These are phyloP conservation scores for Endogone sp. DNA, from an alignment of 192 early-diverging fungal genomes.

Conservation along the genomic window DNA sequence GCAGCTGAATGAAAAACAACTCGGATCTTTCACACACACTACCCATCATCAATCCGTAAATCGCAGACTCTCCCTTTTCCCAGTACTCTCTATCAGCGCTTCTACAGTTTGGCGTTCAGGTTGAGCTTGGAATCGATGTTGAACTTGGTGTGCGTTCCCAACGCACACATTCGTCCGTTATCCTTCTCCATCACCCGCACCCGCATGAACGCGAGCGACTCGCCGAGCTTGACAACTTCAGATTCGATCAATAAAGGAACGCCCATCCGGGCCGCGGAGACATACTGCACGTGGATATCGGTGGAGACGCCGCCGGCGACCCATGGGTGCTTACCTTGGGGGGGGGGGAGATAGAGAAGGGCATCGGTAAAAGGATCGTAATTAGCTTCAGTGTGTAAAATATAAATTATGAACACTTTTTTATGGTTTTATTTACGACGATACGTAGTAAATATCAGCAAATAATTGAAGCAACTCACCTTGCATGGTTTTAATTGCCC, in stretches of 20 bases:
- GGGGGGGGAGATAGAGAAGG: neutral
- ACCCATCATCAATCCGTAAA: no score
- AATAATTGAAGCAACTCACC: constrained; percentile 14
- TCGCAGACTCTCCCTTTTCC: no score
- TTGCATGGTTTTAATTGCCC: constrained; percentile 24
- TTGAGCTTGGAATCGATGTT: constrained; percentile 31
- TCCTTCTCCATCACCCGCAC: constrained; percentile 24
- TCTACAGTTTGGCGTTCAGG: constrained; percentile 21
- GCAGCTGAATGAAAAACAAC: no score
- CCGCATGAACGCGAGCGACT: constrained; percentile 23
- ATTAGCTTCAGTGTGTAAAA: no score
- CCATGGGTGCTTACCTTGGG: constrained; percentile 24
- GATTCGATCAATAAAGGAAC: constrained; percentile 26
- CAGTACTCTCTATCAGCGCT: no score
- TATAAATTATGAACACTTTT: neutral
- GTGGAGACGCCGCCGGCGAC: constrained; percentile 29
- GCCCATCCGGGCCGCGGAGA: constrained; percentile 22
- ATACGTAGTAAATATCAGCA: neutral
- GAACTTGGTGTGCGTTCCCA: constrained; percentile 30
- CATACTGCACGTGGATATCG: constrained; percentile 35
- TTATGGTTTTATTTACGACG: neutral
- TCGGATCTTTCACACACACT: no score
- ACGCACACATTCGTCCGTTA: constrained; percentile 18
- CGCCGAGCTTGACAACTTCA: constrained; percentile 25
- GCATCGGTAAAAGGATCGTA: neutral